These are phyloP conservation scores for Capillidium heterosporum DNA, from an alignment of 371 early-diverging fungal species.

Conservation along the genomic window DNA sequence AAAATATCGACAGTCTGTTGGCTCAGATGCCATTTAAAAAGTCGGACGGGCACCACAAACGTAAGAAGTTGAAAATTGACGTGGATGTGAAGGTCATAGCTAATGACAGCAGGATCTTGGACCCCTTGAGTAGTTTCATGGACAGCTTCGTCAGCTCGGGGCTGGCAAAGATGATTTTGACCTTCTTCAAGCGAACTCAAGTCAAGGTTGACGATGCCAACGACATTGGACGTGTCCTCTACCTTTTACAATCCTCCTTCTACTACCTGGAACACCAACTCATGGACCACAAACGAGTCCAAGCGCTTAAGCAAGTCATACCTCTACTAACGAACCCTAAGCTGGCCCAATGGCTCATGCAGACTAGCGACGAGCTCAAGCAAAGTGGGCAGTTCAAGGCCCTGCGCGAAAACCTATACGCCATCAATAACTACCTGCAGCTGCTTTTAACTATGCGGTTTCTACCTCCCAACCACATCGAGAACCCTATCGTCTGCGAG, in stretches of 20 bases:
- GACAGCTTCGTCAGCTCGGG: neutral
- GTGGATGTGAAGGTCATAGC: no score
- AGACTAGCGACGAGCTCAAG: neutral
- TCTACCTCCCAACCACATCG: neutral
- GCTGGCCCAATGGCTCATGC: neutral
- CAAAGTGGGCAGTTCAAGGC: neutral
- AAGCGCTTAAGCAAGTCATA: neutral
- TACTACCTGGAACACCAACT: neutral
- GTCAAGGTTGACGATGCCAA: neutral
- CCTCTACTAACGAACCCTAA: neutral
- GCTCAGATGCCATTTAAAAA: no score
- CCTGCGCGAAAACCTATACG: neutral
- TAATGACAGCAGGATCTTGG: no score
- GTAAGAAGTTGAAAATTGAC: no score
- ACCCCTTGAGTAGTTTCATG: no score
- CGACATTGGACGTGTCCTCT: neutral
- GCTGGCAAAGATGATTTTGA: neutral
- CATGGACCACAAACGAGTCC: no score
- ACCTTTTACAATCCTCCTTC: neutral
- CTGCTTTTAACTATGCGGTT: neutral
- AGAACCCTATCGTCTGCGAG: neutral
- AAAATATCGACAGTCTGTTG: neutral
- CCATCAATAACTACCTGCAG: neutral
- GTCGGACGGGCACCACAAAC: no score
- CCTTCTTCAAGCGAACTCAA: neutral